Percentiles rank a stretch among this genome's conserved stretches.
Conservation (phyloP, 345 rosid species). For the Bruguiera gymnorhiza region DNA sequence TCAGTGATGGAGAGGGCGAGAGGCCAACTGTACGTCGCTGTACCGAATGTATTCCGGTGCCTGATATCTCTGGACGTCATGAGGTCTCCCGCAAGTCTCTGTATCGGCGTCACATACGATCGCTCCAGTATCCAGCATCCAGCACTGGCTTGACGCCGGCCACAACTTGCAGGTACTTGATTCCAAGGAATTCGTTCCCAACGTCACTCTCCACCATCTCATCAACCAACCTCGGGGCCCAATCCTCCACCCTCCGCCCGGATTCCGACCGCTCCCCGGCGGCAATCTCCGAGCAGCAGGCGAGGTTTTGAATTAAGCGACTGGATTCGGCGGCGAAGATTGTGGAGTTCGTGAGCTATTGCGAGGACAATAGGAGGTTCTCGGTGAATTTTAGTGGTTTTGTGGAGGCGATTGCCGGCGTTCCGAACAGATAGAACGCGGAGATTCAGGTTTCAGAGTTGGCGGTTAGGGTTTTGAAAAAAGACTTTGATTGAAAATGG, state of each 20-base stretch:
- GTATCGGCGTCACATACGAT: slow-evolving; percentile 30
- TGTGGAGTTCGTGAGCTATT: slow-evolving; percentile 6
- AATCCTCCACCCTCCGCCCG: slow-evolving; percentile 3
- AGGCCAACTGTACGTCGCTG: slow-evolving; percentile 18
- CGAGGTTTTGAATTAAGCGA: slow-evolving; percentile 9
- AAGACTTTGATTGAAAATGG: slow-evolving; percentile 14
- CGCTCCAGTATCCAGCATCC: slow-evolving; percentile 25
- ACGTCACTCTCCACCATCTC: slow-evolving; percentile 25
- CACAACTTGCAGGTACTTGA: slow-evolving; percentile 29
- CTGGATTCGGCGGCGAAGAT: slow-evolving; percentile 4
- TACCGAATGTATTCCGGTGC: slow-evolving; percentile 23
- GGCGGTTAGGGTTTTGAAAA: slow-evolving; percentile 9
- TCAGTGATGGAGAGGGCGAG: slow-evolving; percentile 18
- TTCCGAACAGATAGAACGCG: not conserved
- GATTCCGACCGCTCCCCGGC: not conserved
- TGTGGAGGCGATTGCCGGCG: slow-evolving; percentile 12
- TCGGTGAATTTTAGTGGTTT: slow-evolving; percentile 12
- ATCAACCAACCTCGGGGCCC: slow-evolving; percentile 19
- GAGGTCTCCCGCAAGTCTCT: slow-evolving; percentile 26
- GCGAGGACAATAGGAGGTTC: slow-evolving; percentile 9
- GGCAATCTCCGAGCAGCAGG: slow-evolving; percentile 7
- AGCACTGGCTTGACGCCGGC: slow-evolving; percentile 26
- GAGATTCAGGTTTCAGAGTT: slow-evolving; percentile 8
- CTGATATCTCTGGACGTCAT: slow-evolving; percentile 27
- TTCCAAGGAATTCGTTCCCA: slow-evolving; percentile 24